phyloP scores from a whole-genome alignment of 306 rosid species.

The Quercus agrifolia region DNA sequence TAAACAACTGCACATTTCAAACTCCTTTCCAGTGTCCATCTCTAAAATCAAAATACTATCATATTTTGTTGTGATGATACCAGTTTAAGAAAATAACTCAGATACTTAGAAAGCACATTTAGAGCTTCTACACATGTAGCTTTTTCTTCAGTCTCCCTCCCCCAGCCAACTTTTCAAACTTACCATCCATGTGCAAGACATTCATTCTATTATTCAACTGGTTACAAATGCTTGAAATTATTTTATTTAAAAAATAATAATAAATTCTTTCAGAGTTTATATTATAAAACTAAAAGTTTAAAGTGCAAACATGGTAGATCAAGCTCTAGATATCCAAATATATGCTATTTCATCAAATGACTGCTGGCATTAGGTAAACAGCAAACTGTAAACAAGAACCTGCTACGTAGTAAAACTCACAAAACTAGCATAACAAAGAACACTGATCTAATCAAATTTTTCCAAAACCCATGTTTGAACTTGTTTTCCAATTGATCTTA shows the following conservation, averaged over 20 bases:
- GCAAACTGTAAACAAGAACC: not conserved
- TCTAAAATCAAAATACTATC: not conserved
- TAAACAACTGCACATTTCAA: not conserved
- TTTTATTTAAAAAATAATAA: not conserved
- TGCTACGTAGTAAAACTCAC: not conserved
- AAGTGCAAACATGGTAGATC: not conserved
- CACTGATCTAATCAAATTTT: not conserved
- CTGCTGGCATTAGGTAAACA: not conserved
- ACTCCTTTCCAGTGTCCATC: not conserved
- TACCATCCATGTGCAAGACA: not conserved
- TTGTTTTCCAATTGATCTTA: not conserved
- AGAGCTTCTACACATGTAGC: not conserved
- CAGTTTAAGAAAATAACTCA: not conserved
- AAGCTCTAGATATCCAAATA: not conserved
- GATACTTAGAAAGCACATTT: not conserved
- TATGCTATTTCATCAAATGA: not conserved
- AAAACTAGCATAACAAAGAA: not conserved
- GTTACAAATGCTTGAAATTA: not conserved
- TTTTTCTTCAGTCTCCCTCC: not conserved
- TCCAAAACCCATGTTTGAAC: not conserved
- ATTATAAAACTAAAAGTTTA: not conserved
- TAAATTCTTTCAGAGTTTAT: not conserved
- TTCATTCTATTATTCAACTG: not conserved
- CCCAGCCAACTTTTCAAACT: not conserved
- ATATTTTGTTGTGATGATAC: not conserved